Evolutionary conservation across 495 filamentous ascomycete species (phyloP).

Genomic region (Staphylotrichum tortipilum): DNA sequence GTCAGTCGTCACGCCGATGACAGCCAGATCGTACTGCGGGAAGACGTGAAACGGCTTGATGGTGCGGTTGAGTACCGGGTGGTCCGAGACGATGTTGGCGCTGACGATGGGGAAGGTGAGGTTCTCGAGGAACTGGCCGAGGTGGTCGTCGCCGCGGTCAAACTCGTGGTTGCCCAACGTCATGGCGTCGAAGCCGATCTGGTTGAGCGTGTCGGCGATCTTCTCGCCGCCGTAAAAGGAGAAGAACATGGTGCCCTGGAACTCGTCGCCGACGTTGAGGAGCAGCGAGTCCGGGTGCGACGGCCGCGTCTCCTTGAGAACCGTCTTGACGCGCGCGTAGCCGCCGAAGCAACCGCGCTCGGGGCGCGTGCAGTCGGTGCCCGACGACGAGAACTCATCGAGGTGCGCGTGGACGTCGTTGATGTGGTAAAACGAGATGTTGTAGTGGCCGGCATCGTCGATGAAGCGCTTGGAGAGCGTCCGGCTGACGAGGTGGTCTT

Average conservation of each 20-base stretch:
- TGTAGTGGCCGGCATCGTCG: slow-evolving; percentile 44
- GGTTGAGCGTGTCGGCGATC: slow-evolving; percentile 52
- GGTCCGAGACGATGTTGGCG: slow-evolving; percentile 44
- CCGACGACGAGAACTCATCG: slow-evolving; percentile 47
- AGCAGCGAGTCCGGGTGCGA: slow-evolving; percentile 45
- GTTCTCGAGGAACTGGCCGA: slow-evolving; percentile 45
- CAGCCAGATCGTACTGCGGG: slow-evolving; percentile 43
- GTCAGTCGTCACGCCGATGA: slow-evolving; percentile 51
- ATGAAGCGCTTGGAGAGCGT: slow-evolving; percentile 41
- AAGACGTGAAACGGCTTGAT: slow-evolving; percentile 52
- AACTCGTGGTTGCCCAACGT: slow-evolving; percentile 55
- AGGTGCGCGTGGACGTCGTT: slow-evolving; percentile 56
- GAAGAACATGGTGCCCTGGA: slow-evolving; percentile 54
- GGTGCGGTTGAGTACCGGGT: slow-evolving; percentile 41
- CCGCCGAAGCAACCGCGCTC: slow-evolving; percentile 49
- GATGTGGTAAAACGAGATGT: slow-evolving; percentile 54
- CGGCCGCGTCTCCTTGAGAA: slow-evolving; percentile 42
- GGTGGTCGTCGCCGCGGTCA: slow-evolving; percentile 42
- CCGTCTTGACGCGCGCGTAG: slow-evolving; percentile 46
- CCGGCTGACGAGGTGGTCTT: slow-evolving; percentile 35
- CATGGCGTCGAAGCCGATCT: slow-evolving; percentile 51
- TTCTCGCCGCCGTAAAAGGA: slow-evolving; percentile 51
- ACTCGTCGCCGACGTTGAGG: slow-evolving; percentile 52
- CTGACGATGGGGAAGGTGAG: slow-evolving; percentile 51
- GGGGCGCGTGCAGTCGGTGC: slow-evolving; percentile 45